A percentile compares a stretch with the other conserved stretches of the same genome.
Conservation (phyloP, 2,329 filamentous ascomycete genomes). For the Ophiostoma tasmaniense region DNA sequence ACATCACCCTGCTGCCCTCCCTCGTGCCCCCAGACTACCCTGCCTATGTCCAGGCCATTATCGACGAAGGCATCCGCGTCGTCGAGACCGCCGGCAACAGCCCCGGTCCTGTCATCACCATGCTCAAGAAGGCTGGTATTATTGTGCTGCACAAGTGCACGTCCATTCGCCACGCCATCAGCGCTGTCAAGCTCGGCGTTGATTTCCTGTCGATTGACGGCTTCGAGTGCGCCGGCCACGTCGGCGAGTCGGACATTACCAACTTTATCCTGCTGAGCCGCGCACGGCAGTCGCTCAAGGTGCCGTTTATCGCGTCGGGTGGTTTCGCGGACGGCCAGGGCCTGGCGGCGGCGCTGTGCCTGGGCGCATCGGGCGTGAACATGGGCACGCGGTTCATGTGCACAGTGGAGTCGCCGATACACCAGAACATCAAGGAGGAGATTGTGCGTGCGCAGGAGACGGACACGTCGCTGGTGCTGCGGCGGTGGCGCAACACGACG, state of each 20-base stretch:
- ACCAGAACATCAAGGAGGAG: conserved; percentile 84
- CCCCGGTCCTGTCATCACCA: conserved; percentile 80
- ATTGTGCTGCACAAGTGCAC: conserved; percentile 96
- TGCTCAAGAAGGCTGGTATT: conserved; percentile 70
- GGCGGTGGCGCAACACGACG: conserved; percentile 88
- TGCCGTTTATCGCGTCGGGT: conserved; percentile 92
- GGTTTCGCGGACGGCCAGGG: conserved; percentile 94
- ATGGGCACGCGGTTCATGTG: conserved; percentile 99
- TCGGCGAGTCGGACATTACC: conserved; percentile 79
- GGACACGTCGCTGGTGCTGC: conserved; percentile 79
- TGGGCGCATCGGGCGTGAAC: conserved; percentile 91
- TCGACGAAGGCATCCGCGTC: conserved; percentile 84
- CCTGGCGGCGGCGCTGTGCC: conserved; percentile 77
- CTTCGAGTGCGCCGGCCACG: conserved; percentile 91
- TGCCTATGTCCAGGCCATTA: conserved; percentile 83
- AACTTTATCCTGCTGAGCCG: conserved; percentile 82
- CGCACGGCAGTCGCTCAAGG: conserved; percentile 71
- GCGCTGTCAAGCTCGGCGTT: conserved; percentile 85
- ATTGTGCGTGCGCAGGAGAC: conserved; percentile 86
- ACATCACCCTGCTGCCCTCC: conserved; percentile 86
- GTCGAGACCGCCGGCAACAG: conserved; percentile 53
- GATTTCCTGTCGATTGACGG: conserved; percentile 97
- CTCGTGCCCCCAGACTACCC: conserved; percentile 85
- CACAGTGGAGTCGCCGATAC: conserved; percentile 86
- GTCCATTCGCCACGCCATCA: conserved; percentile 85